Evolutionary conservation across 1,139 yeast species (phyloP), one percentile per base, ranked within the genome.

Genomic region (Sugiyamaella paludigena): DNA sequence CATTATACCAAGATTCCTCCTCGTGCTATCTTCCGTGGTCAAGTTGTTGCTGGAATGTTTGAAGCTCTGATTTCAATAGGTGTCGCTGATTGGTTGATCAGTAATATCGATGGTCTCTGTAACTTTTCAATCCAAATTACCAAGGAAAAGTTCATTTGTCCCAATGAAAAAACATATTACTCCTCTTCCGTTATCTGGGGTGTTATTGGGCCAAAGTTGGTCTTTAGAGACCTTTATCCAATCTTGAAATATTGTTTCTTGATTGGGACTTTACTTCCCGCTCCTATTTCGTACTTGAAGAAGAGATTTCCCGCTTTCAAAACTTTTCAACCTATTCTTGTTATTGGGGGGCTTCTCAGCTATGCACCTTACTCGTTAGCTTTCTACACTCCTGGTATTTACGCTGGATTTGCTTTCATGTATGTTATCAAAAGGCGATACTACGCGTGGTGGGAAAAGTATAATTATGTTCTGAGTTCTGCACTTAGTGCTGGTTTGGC

Each of bases 1-100:
- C 87, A 81, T 64, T 82, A 82, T 60, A 69, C 77, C 24, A 79
- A 77, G 53, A 63, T 82, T 41, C 81, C 86, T 10, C 87, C 87
- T 37, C 68, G 81, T 54, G 58, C 86, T 0, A 64, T 81, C 53
- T 82, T 81, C 69, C 72, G 84, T 57, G 75, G 77, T 28, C 87
- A 81, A 65, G 59, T 81, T 52, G 54, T 79, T 29, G 75, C 81
- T 16, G 58, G 61, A 8, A 35, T 68, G 28, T 48, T 61, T 36
- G 63, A 62, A 45, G 56, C 63, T 16, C 61, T 82, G 51, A 76
- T 80, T 11, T 69, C 75, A 45, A 66, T 81, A 37, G 85, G 77
- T 19, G 77, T 80, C 9, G 61, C 78, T 35, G 75, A 76, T 61
- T 83, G 81, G 78, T 75, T 75, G 59, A 63, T 80, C 27, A 65